Base-by-base conservation (phyloP, 306 rosid species). In the Alnus rubra region DNA sequence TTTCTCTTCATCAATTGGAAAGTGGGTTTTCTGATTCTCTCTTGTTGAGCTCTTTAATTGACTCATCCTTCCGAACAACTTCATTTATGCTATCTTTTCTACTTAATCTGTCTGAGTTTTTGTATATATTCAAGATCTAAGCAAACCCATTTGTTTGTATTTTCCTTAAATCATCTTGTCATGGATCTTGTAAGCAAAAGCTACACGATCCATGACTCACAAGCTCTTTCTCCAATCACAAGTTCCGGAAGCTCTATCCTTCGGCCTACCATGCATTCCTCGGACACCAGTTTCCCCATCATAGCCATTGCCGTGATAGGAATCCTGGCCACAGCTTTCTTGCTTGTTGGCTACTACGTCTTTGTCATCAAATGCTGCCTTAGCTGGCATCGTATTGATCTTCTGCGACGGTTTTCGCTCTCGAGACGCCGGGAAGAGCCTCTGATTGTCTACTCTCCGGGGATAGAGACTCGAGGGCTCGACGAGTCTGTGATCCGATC, bases 361-460 rank as follows among this genome's bases (percentile, higher is more conserved):
- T 95, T 95, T 78, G 98, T 95, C 64, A 95, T 95, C 89, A 95
- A 95, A 55, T 93, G 99, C 89, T 95, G 99, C 80, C 94, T 95
- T 75, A 91, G 80, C 69, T 95, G 99, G 99, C 99, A 95, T 88
- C 89, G 94, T 3, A 89, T 96, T 69, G 99, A 93, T 78, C 60
- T 96, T 51, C 87, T 96, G 39, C 50, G 96, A 33, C 91, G 99
- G 0, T 90, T 91, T 63, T 90, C 96, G 1, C 92, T 88, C 0
- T 90, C 99, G 0, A 69, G 87, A 16, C 87, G 82, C 10, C 82
- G 80, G 3, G 87, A 86, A 37, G 91, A 85, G 35, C 81, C 84
- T 7, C 68, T 82, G 5, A 45, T 81, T 73, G 70, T 30, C 11
- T 64, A 80, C 74, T 81, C 94, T 8, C 86, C 84, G 1, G 88